A percentile compares a stretch with the other conserved stretches of the same genome.
Conservation (phyloP, 331 rosid genomes). For the Quercus tomentella region DNA sequence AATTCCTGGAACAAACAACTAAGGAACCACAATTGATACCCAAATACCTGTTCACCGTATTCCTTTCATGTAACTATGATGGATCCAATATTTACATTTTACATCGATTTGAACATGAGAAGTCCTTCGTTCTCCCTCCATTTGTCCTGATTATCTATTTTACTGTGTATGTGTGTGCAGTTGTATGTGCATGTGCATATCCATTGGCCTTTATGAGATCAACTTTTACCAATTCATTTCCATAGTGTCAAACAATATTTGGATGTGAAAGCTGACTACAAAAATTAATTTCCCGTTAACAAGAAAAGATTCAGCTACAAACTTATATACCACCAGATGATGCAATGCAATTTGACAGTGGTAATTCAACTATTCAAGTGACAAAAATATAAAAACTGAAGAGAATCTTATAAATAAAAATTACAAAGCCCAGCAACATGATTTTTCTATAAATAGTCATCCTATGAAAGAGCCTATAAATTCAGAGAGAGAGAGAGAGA, state of each 20-base stretch:
- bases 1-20: too few species aligned
- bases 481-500: too few species aligned
- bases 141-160: neutral
- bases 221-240: slow-evolving; percentile 2
- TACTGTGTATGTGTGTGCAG: neutral
- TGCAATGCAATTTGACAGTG: neutral
- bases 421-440: too few species aligned
- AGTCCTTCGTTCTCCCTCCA: neutral
- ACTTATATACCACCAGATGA: slow-evolving; percentile 1
- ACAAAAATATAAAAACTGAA: too few species aligned
- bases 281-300: slow-evolving; percentile 44
- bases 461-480: too few species aligned
- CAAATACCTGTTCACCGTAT: slow-evolving; percentile 47
- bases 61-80: slow-evolving; percentile 63
- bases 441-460: neutral
- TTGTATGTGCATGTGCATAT: neutral
- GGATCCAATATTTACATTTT: neutral
- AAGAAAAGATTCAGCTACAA: slow-evolving; percentile 10
- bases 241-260: too few species aligned
- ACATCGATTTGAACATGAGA: neutral
- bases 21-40: too few species aligned
- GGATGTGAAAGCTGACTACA: too few species aligned
- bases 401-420: too few species aligned
- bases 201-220: neutral
- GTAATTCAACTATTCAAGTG: neutral